Evolutionary conservation across 176 grass and related monocot genomes (phyloP), one percentile per base, ranked within the genome.

Genomic region (Hordeum vulgare): DNA sequence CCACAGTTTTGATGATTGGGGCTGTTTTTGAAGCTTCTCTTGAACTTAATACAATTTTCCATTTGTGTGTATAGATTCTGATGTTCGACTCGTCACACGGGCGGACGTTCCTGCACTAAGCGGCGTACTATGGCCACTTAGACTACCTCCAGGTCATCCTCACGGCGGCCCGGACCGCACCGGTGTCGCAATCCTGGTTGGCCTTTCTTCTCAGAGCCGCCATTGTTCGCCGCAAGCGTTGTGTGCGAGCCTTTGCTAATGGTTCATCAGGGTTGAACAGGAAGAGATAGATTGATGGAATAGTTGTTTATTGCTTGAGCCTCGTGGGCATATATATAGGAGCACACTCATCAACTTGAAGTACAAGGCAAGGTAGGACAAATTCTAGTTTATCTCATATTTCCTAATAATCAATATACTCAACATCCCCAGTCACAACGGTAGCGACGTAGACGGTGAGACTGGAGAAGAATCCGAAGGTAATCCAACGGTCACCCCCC

Each of bases 61-160:
- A 44, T 72, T 47, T 71, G 77, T 20, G 17, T 14, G 66, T 25
- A 85, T 84, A 99, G 97, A 96, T 99, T 71, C 90, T 99, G 91
- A 96, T 99, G 97, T 99, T 99, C 81, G 97, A 99, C 85, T 94
- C 97, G 51, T 77, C 91, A 70, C 90, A 96, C 65, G 89, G 97
- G 66, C 90, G 97, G 88, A 99, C 97, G 79, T 96, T 93, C 88
- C 87, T 99, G 81, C 97, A 99, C 86, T 81, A 96, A 83, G 93
- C 97, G 66, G 86, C 97, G 12, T 94, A 92, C 80, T 96, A 96
- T 76, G 97, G 97, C 29, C 94, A 96, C 87, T 86, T 93, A 6
- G 97, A 96, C 79, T 90, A 91, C 85, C 87, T 99, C 75, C 89
- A 87, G 72, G 69, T 88, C 65, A 90, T 99, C 92, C 88, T 99